phyloP scores from a whole-genome alignment of 139 green algal genomes.

The Coelastrella sp. region DNA sequence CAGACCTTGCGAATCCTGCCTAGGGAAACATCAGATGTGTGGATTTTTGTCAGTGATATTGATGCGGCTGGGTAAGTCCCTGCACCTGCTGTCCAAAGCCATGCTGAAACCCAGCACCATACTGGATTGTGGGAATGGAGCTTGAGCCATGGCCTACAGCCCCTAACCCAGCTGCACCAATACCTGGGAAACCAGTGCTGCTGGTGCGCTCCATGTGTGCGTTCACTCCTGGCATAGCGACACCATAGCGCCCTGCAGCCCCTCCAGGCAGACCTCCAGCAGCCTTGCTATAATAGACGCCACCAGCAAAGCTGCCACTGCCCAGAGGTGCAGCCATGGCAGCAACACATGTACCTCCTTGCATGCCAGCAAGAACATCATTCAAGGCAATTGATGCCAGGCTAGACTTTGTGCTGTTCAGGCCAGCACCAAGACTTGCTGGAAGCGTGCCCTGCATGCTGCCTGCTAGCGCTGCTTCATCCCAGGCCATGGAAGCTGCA shows the following conservation, averaged over 20 bases:
- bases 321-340: background rate
- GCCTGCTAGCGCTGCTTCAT: background rate
- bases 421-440: background rate
- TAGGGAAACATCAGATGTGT: no score
- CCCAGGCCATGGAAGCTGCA: background rate
- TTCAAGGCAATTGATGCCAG: conserved; percentile 5
- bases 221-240: background rate
- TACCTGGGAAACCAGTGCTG: conserved; percentile 15
- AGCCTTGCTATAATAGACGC: conserved; percentile 9
- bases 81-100: conserved; percentile 20
- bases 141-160: background rate
- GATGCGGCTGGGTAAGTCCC: background rate
- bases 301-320: conserved; percentile 22
- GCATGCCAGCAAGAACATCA: conserved; percentile 25
- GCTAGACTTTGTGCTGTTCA: conserved; percentile 14
- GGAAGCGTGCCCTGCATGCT: background rate
- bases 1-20: no score
- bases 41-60: background rate
- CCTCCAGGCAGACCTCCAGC: background rate
- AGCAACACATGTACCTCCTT: background rate
- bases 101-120: background rate
- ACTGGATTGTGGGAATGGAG: background rate
- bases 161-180: background rate
- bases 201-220: background rate
- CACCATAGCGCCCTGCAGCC: background rate